phyloP scores from a whole-genome alignment of 2,329 filamentous ascomycete genomes.

The Fusarium neocosmosporiellum region DNA sequence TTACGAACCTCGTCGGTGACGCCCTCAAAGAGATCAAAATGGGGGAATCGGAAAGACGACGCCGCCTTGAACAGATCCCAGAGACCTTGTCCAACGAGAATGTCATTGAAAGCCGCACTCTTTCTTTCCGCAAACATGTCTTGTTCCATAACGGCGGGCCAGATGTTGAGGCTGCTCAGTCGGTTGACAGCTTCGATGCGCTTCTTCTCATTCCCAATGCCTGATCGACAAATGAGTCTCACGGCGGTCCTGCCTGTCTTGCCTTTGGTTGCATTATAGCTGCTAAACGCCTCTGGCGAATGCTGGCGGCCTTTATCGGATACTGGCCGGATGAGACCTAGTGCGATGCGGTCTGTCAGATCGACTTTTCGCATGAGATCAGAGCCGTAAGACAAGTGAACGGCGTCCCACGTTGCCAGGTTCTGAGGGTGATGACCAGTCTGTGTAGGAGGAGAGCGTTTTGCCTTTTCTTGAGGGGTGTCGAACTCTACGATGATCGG shows the following conservation, averaged over 20 bases:
- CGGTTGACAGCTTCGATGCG: background rate
- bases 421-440: background rate
- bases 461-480: no score
- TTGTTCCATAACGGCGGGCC: fast-evolving
- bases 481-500: background rate
- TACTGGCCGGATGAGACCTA: background rate
- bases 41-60: fast-evolving
- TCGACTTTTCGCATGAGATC: background rate
- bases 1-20: fast-evolving
- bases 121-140: fast-evolving
- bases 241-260: fast-evolving
- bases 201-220: background rate
- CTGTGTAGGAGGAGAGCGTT: no score
- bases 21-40: background rate
- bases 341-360: background rate
- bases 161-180: fast-evolving
- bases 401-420: background rate
- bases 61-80: fast-evolving
- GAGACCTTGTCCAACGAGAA: background rate
- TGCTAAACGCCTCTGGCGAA: background rate
- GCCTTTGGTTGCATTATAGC: background rate
- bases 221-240: fast-evolving
- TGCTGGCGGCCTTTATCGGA: background rate
- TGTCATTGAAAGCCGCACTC: background rate
- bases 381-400: fast-evolving